Evolutionary conservation across 345 rosid species (phyloP).

Genomic region (Citrus glauca): DNA sequence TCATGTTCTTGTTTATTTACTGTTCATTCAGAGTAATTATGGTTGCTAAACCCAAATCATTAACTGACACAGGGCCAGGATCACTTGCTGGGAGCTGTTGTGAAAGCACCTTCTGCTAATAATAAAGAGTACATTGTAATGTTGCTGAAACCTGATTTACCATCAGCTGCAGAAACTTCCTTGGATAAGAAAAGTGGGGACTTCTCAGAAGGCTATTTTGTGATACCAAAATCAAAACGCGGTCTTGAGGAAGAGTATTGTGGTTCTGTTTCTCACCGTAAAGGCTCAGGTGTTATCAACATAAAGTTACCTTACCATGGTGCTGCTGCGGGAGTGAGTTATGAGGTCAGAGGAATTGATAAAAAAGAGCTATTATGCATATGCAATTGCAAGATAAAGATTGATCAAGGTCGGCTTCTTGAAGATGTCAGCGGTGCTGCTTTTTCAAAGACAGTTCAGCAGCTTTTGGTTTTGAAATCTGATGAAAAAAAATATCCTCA

Average conservation of each 20-base stretch:
- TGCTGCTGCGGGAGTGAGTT: constrained; percentile 73
- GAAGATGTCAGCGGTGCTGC: constrained; percentile 58
- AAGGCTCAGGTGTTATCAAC: constrained; percentile 60
- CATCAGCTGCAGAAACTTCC: constrained; percentile 41
- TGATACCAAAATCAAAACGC: constrained; percentile 79
- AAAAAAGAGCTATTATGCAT: constrained; percentile 60
- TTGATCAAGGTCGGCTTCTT: constrained; percentile 67
- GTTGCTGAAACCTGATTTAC: constrained; percentile 70
- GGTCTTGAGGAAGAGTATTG: constrained; percentile 55
- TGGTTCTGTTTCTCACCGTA: constrained; percentile 46
- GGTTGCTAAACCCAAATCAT: constrained; percentile 16
- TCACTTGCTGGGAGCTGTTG: constrained; percentile 81
- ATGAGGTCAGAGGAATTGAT: constrained; percentile 78
- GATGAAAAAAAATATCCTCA: constrained; percentile 72
- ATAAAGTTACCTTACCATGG: constrained; percentile 66
- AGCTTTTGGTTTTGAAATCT: constrained; percentile 55
- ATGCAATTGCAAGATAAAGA: constrained; percentile 50
- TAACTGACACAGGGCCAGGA: constrained; percentile 57
- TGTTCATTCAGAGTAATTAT: background rate
- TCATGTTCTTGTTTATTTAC: background rate
- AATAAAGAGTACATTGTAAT: constrained; percentile 63
- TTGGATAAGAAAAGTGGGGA: constrained; percentile 47
- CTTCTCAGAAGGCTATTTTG: constrained; percentile 48
- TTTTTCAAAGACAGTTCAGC: constrained; percentile 86
- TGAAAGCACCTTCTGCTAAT: constrained; percentile 46